Evolutionary conservation across 805 yeast species (phyloP).

Genomic region (Cyberlindnera petersonii): DNA sequence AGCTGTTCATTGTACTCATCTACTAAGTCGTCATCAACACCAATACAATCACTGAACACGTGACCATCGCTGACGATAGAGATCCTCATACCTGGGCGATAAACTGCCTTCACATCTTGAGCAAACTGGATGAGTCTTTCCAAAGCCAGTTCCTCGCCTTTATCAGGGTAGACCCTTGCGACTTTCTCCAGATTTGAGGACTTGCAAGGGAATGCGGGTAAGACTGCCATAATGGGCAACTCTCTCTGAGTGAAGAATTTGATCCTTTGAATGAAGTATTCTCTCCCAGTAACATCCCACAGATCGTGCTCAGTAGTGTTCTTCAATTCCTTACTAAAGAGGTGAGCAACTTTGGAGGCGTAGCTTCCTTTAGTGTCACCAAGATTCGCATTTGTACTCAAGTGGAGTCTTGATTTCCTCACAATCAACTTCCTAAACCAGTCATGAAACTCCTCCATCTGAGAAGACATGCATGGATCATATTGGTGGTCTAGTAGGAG

Average conservation of each 20-base stretch:
- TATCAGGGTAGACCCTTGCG: constrained; percentile 45
- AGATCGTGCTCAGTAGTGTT: constrained; percentile 41
- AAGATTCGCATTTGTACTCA: constrained; percentile 8
- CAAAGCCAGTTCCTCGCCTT: constrained; percentile 46
- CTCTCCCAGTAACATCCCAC: constrained; percentile 46
- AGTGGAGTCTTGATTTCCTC: constrained; percentile 31
- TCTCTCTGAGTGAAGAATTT: constrained; percentile 47
- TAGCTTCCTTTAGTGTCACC: constrained; percentile 15
- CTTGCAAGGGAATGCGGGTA: constrained; percentile 65
- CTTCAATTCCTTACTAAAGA: constrained; percentile 43
- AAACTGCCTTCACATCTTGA: constrained; percentile 34
- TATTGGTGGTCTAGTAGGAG: constrained; percentile 31
- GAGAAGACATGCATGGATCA: constrained; percentile 21
- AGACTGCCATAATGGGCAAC: constrained; percentile 47
- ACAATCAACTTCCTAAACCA: constrained; percentile 38
- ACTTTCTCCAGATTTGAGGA: constrained; percentile 54
- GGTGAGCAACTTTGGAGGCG: constrained; percentile 35
- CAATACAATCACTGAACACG: constrained; percentile 61
- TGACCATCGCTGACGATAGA: constrained; percentile 63
- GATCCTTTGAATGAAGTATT: constrained; percentile 38
- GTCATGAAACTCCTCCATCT: constrained; percentile 24
- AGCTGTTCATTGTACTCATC: constrained; percentile 43
- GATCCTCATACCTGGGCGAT: constrained; percentile 52
- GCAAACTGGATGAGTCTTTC: constrained; percentile 33
- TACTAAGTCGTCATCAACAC: constrained; percentile 54